A percentile compares a stretch with the other conserved stretches of the same genome.
Conservation (phyloP, 805 yeast species). For the Torulaspora microellipsoides region DNA sequence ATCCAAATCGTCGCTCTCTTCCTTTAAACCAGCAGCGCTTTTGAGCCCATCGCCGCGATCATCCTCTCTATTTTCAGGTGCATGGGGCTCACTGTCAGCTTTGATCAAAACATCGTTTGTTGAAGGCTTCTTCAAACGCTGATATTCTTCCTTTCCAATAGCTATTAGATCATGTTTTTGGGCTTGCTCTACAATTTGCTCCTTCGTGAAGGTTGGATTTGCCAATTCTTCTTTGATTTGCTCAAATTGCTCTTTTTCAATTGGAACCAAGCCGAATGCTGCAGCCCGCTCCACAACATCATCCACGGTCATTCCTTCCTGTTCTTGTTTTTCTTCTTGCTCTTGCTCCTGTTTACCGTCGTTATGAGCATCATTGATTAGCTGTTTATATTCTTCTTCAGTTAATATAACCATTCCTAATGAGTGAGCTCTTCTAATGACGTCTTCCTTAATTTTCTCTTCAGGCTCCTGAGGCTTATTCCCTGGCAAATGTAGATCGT, state of each 20-base stretch:
- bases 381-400: background rate
- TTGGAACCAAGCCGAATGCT: conserved; percentile 21
- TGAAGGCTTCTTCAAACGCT: conserved; percentile 14
- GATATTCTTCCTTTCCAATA: conserved; percentile 29
- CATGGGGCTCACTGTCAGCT: too few relatives aligned
- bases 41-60: too few relatives aligned
- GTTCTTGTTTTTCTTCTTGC: conserved; percentile 1
- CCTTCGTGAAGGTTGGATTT: conserved; percentile 26
- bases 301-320: conserved; percentile 2
- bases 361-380: background rate
- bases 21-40: background rate
- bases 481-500: conserved; percentile 1
- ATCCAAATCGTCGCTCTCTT: background rate
- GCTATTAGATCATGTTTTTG: conserved; percentile 16
- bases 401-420: conserved; percentile 1
- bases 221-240: conserved; percentile 28
- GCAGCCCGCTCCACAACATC: conserved; percentile 16
- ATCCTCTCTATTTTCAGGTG: too few relatives aligned
- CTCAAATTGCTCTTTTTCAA: conserved; percentile 36
- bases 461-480: background rate
- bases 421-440: background rate
- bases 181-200: conserved; percentile 29
- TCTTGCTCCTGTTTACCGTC: background rate
- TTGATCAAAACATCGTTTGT: too few relatives aligned
- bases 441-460: conserved; percentile 4